Percentiles rank a stretch among this genome's conserved stretches.
These are phyloP conservation scores for Sarocladiaceae sp. DNA, from an alignment of 2,329 filamentous ascomycete genomes.

Conservation along the genomic window DNA sequence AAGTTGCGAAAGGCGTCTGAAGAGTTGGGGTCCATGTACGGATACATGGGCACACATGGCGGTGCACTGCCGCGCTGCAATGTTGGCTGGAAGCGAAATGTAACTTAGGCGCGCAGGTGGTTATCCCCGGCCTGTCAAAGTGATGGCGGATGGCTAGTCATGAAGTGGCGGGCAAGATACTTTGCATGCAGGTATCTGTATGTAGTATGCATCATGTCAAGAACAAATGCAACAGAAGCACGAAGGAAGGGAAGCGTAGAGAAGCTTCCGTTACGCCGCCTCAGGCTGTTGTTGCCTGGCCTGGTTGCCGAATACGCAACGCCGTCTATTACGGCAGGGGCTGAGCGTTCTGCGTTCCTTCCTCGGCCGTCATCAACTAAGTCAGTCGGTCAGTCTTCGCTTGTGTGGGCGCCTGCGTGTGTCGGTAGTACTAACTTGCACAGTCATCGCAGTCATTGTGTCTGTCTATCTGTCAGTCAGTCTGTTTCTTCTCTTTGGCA, in stretches of 20 bases:
- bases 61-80: constrained; percentile 1
- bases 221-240: no score
- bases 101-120: background rate
- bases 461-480: background rate
- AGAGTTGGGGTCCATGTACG: background rate
- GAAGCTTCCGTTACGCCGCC: no score
- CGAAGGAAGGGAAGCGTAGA: no score
- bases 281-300: background rate
- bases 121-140: background rate
- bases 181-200: background rate
- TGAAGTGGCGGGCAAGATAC: background rate
- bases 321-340: constrained; percentile 1
- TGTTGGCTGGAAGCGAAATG: no score
- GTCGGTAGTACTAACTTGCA: background rate
- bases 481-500: no score
- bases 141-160: background rate
- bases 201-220: no score
- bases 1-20: background rate
- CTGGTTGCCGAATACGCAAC: background rate
- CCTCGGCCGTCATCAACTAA: no score
- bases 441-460: background rate
- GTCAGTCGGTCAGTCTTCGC: no score
- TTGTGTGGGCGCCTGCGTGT: no score
- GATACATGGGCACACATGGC: no score
- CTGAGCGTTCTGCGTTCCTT: background rate